Base-by-base conservation (phyloP, 192 early-diverging fungal genomes). In the Coemansia sp. region DNA sequence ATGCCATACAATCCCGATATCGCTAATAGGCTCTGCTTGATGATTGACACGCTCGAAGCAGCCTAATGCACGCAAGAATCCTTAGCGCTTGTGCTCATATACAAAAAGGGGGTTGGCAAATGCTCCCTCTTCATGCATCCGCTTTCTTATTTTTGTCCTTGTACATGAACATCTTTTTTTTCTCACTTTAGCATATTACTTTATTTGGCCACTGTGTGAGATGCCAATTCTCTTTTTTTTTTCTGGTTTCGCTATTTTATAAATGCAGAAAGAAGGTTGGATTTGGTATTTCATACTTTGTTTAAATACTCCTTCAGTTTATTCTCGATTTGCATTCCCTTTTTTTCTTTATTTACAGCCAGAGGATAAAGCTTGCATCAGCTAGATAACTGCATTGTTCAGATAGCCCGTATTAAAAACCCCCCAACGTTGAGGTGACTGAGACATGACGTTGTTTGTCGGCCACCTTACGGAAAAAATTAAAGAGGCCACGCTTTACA, bases 381-480 rank as follows among this genome's bases (percentile, higher is more conserved):
- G 4, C 23, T 26, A 26, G 4, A 26, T 26, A 26, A 26, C 4
- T 26, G 23, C 23, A 26, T 26, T 26, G 23, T 1, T 26, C 4
- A 4, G 23, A 26, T 26, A 26, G 1, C 4, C 4, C 23, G 23
- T 26, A 26, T 26, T 26, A 26, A 26, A 26, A 26, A n/a, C n/a
- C n/a, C n/a, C 23, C 4, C 4, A 26, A 4, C 23, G 23, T 26
- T 26, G 23, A 26, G 23, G 23, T 26, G 23, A 26, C 23, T 17
- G 54, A 31, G 18, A 20, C 43, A 50, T 70, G 69, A 71, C 69
- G 15, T 39, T 71, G 48, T 71, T 71, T 60, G 69, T 71, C 46
- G 69, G 62, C 11, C 69, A 71, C 31, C 46, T 71, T 39, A 49
- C 53, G 28, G 69, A 71, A 47, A 57, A 51, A 37, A 56, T 65